Evolutionary conservation across 163 green algal genomes (phyloP).

Genomic region (Prototheca cutis): DNA sequence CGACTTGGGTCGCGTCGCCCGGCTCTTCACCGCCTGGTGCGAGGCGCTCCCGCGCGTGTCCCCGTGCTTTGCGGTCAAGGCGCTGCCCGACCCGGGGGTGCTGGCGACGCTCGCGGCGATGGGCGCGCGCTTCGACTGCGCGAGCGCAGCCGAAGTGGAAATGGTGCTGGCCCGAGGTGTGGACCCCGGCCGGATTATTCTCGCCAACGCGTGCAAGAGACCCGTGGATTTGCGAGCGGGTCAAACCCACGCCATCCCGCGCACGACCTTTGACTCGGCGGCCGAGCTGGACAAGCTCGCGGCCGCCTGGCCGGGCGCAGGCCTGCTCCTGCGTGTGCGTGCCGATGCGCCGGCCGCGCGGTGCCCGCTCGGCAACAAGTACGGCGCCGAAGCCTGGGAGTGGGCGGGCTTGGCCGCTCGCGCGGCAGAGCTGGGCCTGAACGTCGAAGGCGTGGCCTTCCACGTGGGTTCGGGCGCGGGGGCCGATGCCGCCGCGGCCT

Average conservation of each 20-base stretch:
- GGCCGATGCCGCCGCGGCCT: constrained; percentile 47
- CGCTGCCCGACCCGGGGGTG: constrained; percentile 75
- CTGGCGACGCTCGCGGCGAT: constrained; percentile 66
- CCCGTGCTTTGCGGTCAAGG: constrained; percentile 95
- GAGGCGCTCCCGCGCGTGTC: constrained; percentile 76
- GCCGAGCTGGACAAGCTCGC: constrained; percentile 26
- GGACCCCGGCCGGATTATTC: constrained; percentile 33
- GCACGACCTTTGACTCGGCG: constrained; percentile 69
- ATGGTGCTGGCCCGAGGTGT: constrained; percentile 52
- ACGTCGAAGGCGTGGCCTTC: constrained; percentile 86
- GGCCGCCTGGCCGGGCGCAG: constrained; percentile 5
- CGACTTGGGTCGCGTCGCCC: constrained; percentile 72
- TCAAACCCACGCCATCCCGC: constrained; percentile 12
- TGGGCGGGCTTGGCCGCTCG: constrained; percentile 21
- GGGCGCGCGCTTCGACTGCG: constrained; percentile 94
- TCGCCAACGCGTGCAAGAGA: constrained; percentile 55
- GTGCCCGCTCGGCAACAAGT: constrained; percentile 91
- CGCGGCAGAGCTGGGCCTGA: constrained; percentile 52
- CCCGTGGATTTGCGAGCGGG: constrained; percentile 43
- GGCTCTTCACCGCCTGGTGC: constrained; percentile 54
- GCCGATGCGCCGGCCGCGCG: constrained; percentile 74
- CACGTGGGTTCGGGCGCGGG: constrained; percentile 86
- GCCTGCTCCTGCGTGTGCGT: constrained; percentile 50
- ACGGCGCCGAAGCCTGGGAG: constrained; percentile 59
- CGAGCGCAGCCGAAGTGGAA: constrained; percentile 73